phyloP scores from a whole-genome alignment of 2,329 filamentous ascomycete species.

The Ceratocystis alfenasii region DNA sequence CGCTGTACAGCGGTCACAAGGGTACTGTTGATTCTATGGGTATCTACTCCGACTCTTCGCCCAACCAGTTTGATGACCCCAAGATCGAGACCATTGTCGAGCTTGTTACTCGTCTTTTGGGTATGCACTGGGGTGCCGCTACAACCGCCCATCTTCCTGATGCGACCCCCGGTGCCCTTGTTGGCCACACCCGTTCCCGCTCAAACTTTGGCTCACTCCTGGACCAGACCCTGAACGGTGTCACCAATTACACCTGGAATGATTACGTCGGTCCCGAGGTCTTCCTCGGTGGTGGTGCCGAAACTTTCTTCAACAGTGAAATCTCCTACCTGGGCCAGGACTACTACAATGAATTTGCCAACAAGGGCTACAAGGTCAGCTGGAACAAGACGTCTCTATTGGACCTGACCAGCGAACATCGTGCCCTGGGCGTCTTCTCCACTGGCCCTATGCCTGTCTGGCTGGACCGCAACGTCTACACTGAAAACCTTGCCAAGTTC shows the following conservation, averaged over 20 bases:
- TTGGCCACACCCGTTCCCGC: slow-evolving; percentile 60
- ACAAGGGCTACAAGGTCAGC: slow-evolving; percentile 59
- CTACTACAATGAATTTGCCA: slow-evolving; percentile 66
- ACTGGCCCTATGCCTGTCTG: slow-evolving; percentile 66
- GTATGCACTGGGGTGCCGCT: slow-evolving; percentile 52
- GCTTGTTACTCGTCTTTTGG: slow-evolving; percentile 58
- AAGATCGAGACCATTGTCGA: slow-evolving; percentile 78
- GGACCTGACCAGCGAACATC: slow-evolving; percentile 44
- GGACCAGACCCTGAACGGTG: slow-evolving; percentile 62
- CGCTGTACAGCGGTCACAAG: slow-evolving; percentile 75
- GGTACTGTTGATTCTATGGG: slow-evolving; percentile 69
- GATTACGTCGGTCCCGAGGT: slow-evolving; percentile 63
- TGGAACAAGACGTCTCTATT: slow-evolving; percentile 62
- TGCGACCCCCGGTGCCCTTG: slow-evolving; percentile 66
- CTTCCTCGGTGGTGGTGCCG: slow-evolving; percentile 70
- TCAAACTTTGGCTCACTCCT: slow-evolving; percentile 59
- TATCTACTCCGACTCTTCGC: slow-evolving; percentile 66
- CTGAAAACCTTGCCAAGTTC: slow-evolving; percentile 51
- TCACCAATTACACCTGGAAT: slow-evolving; percentile 73
- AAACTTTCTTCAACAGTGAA: slow-evolving; percentile 60
- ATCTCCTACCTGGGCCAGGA: slow-evolving; percentile 57
- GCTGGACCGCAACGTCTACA: slow-evolving; percentile 76
- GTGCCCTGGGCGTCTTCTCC: slow-evolving; percentile 67
- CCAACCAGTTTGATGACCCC: slow-evolving; percentile 64
- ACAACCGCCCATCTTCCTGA: slow-evolving; percentile 73